Evolutionary conservation across 352 stramenopile species (phyloP), one percentile per base, ranked within the genome.

Genomic region (Pythium aquatile): DNA sequence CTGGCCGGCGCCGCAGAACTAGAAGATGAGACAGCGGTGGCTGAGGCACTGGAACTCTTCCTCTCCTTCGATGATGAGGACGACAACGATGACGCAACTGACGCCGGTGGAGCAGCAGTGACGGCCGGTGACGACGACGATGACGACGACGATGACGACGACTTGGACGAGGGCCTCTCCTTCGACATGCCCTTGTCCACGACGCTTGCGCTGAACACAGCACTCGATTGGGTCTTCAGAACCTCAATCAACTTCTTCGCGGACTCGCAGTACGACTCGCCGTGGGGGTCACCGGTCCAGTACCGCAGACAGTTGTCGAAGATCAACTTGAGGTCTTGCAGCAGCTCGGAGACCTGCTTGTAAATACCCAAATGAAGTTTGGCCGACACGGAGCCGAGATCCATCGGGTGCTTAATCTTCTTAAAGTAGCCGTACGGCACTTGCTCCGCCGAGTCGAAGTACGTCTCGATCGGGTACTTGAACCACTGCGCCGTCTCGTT

Each of bases 281-380:
- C 87, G n/a, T 91, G 78, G 7, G 83, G 78, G 61, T 93, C 83
- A 14, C 65, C 66, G 42, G 79, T 86, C 87, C 87, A 95, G 66
- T 95, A 95, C 11, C 68, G 72, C 57, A 94, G 79, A 53, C 87
- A 95, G 55, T 95, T 95, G 63, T 93, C 85, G 66, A 95, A 95
- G 2, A 94, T 82, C n/a, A 93, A 66, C 56, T 87, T 79, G 52
- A 92, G 65, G 10, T 86, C 83, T 20, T 71, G 69, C 20, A 90
- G 48, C 54, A 94, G 91, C 30, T 85, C 74, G 2, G 70, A 69
- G 1, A 72, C 69, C 42, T 85, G 72, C 44, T 77, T 85, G 72
- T 92, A 95, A 26, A 78, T 57, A 20, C 79, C 82, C 40, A 94
- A 24, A 51, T 95, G 85, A 24, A 95, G 65, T 24, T 74, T 78